Percentiles rank a stretch among this genome's conserved stretches.
Evolutionary conservation across 1,284 basidiomycete species (phyloP).

Genomic region (Moesziomyces parantarcticus): DNA sequence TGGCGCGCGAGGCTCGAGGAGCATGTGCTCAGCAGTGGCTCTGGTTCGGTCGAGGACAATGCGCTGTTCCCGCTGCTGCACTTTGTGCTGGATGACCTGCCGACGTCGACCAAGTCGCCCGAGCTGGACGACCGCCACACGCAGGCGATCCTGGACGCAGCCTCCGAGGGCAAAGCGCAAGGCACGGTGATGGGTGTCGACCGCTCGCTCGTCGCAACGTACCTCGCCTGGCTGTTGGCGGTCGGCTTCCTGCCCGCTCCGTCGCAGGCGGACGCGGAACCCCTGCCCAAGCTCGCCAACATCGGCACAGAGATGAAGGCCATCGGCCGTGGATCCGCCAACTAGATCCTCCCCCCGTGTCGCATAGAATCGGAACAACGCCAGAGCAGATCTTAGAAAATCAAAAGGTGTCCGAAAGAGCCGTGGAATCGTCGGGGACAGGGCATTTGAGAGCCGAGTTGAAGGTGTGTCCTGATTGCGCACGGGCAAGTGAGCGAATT

Average conservation of each 20-base stretch:
- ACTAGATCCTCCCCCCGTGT: slow-evolving; percentile 20
- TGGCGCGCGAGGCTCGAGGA: slow-evolving; percentile 94
- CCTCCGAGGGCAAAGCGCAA: slow-evolving; percentile 68
- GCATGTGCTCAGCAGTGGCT: slow-evolving; percentile 77
- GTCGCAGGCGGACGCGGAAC: slow-evolving; percentile 22
- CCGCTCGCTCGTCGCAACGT: slow-evolving; percentile 81
- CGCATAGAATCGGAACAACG: neutral
- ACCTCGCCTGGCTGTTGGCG: slow-evolving; percentile 92
- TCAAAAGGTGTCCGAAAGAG: neutral
- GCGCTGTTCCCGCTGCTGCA: slow-evolving; percentile 96
- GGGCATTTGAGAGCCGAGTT: no score
- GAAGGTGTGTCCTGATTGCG: no score
- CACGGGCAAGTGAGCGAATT: no score
- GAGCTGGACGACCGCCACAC: slow-evolving; percentile 91
- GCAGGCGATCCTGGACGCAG: slow-evolving; percentile 74
- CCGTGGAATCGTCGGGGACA: no score
- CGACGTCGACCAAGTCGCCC: slow-evolving; percentile 93
- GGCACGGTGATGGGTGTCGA: slow-evolving; percentile 77
- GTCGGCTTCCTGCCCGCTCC: slow-evolving; percentile 78
- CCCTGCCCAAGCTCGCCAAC: slow-evolving; percentile 56
- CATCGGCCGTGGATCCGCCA: slow-evolving; percentile 65
- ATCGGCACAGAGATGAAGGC: slow-evolving; percentile 54
- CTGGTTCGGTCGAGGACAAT: slow-evolving; percentile 78
- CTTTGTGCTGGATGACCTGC: slow-evolving; percentile 96
- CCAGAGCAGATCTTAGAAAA: neutral